These are phyloP conservation scores for Nitzschia sp. DNA, from an alignment of 108 stramenopile species.

Conservation along the genomic window DNA sequence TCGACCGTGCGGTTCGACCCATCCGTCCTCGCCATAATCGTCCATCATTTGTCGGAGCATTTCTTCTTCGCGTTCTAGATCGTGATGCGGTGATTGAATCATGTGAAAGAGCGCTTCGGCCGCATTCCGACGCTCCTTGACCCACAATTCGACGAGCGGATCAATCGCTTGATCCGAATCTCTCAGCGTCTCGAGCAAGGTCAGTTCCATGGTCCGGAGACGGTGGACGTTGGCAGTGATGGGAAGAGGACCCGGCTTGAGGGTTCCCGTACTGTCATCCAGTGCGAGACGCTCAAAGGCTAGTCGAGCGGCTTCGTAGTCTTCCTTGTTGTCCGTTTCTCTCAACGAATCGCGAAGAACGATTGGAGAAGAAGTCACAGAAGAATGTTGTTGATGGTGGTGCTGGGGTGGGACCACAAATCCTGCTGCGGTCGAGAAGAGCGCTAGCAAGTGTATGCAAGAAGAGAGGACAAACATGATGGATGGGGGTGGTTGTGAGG, in stretches of 20 bases:
- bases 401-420: no score
- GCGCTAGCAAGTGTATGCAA: no score
- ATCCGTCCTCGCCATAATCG: conserved; percentile 18
- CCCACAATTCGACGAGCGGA: conserved; percentile 47
- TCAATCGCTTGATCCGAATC: conserved; percentile 30
- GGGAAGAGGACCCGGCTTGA: background rate
- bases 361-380: no score
- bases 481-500: no score
- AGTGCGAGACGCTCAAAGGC: background rate
- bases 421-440: no score
- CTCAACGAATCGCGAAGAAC: background rate
- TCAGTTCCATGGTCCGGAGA: conserved; percentile 23
- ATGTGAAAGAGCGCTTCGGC: background rate
- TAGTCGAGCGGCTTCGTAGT: background rate
- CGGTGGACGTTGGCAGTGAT: conserved; percentile 1
- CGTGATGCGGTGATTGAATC: background rate
- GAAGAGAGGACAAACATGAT: no score
- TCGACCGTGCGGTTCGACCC: conserved; percentile 33
- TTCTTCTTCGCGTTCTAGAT: conserved; percentile 21
- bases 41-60: conserved; percentile 15
- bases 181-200: conserved; percentile 19
- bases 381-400: no score
- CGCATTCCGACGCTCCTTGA: conserved; percentile 25
- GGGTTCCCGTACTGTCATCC: background rate
- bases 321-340: background rate